These are phyloP conservation scores for Pythium brassicae DNA, from an alignment of 352 stramenopile genomes.

Conservation along the genomic window DNA sequence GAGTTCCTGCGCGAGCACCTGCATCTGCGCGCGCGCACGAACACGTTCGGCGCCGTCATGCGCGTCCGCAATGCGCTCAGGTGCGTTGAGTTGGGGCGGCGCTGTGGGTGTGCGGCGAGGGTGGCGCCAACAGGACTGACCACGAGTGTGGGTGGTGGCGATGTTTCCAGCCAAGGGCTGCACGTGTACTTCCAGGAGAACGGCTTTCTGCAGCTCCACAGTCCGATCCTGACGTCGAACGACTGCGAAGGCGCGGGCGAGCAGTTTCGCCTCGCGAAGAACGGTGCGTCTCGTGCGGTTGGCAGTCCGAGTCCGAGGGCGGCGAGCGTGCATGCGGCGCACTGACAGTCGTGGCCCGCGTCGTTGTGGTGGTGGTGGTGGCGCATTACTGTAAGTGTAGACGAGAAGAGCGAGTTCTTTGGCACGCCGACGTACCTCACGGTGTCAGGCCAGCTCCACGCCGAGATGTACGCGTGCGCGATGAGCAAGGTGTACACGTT, in stretches of 20 bases:
- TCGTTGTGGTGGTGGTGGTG: neutral
- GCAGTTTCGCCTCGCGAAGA: slow-evolving; percentile 93
- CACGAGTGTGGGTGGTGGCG: neutral
- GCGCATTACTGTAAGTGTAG: slow-evolving; percentile 17
- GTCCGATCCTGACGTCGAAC: slow-evolving; percentile 95
- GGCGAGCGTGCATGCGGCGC: no score
- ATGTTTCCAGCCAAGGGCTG: slow-evolving; percentile 49
- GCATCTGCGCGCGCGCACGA: slow-evolving; percentile 95
- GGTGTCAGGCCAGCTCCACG: slow-evolving; percentile 92
- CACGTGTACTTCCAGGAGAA: slow-evolving; percentile 77
- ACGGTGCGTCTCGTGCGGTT: slow-evolving; percentile 33
- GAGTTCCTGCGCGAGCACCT: slow-evolving; percentile 97
- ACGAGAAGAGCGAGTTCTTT: slow-evolving; percentile 94
- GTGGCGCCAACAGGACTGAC: no score
- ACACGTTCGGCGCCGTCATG: slow-evolving; percentile 95
- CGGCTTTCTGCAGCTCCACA: slow-evolving; percentile 80
- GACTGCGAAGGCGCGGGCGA: slow-evolving; percentile 98
- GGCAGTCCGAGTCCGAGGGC: no score
- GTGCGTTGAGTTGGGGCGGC: slow-evolving; percentile 22
- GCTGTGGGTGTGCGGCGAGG: no score
- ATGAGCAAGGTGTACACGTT: slow-evolving; percentile 99
- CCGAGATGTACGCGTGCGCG: slow-evolving; percentile 96
- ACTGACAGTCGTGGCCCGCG: neutral
- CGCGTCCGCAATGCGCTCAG: slow-evolving; percentile 91
- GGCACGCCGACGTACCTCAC: slow-evolving; percentile 88